Evolutionary conservation across 1,284 basidiomycete species (phyloP), one percentile per base, ranked within the genome.

Genomic region (Prillingera fragicola): DNA sequence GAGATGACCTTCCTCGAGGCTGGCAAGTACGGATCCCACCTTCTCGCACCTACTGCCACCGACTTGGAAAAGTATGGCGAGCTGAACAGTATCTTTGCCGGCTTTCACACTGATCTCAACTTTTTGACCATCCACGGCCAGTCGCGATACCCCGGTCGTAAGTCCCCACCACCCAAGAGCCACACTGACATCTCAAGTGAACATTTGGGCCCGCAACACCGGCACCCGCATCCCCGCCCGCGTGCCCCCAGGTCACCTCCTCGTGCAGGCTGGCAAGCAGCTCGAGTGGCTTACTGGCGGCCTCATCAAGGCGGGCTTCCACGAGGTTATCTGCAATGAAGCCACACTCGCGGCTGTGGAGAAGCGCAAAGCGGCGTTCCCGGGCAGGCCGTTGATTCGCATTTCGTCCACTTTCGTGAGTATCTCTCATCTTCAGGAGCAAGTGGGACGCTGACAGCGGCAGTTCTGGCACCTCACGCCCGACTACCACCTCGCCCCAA

Each of bases 141-240:
- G 41, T 91, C 87, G 17, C 50, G 67, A 15, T 70, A 68, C 47
- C 67, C 67, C 2, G 67, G 67, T 7, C 48, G 65, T 70, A 29
- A 57, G 67, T 51, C 12, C 14, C 26, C 8, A 15, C 10, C 10
- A 31, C 9, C 3, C 6, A 15, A 29, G 3, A 10, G 15, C 13
- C 10, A 8, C 24, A 8, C 47, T 47, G 35, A 51, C 43, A 21
- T 5, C 6, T 35, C 9, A 38, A 67, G 65, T 71, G 33, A 79
- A 92, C 64, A 85, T 94, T 40, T 92, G 89, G 89, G 89, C 87
- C 4, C 78, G 89, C 19, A 94, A 95, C 61, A 82, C 84, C 0
- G 89, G 89, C 19, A 88, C 85, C 66, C 80, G 86, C 10, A 87
- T 94, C 48, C 74, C 82, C 3, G 88, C 91, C 22, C 79, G 77